phyloP scores from a whole-genome alignment of 257 asterid genomes.

The Solanum etuberosum region DNA sequence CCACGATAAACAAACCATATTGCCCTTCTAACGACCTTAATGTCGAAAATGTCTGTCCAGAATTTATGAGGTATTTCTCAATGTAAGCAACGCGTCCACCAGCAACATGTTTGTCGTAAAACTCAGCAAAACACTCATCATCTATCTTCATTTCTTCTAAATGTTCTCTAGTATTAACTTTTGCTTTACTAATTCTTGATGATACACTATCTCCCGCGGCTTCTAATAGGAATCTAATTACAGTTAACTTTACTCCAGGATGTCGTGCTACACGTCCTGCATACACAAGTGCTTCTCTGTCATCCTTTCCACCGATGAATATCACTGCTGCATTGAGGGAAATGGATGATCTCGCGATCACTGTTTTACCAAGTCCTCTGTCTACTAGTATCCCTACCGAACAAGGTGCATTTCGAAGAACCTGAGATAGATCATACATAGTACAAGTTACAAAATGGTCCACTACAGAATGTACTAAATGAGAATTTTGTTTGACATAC shows the following conservation, averaged over 20 bases:
- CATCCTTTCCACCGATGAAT: constrained; percentile 91
- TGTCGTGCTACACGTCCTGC: constrained; percentile 88
- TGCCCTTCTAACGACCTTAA: constrained; percentile 78
- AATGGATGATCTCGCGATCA: constrained; percentile 31
- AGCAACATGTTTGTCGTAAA: constrained; percentile 71
- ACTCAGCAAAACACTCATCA: constrained; percentile 81
- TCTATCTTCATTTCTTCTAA: constrained; percentile 82
- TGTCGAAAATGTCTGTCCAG: constrained; percentile 79
- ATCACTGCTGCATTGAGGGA: constrained; percentile 74
- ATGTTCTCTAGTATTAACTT: constrained; percentile 57
- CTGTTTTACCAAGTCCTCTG: constrained; percentile 64
- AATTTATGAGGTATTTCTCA: constrained; percentile 81
- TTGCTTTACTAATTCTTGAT: constrained; percentile 57
- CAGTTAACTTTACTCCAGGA: constrained; percentile 79
- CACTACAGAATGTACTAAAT: background rate
- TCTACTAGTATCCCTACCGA: constrained; percentile 78
- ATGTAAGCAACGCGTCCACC: constrained; percentile 82
- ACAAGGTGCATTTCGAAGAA: constrained; percentile 84
- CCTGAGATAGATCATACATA: constrained; percentile 10
- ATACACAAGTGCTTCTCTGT: constrained; percentile 69
- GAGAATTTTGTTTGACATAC: constrained; percentile 10
- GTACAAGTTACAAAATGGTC: background rate
- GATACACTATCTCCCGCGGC: constrained; percentile 56
- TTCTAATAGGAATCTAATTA: constrained; percentile 68
- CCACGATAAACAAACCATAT: constrained; percentile 75